Conservation (phyloP, 2,329 filamentous ascomycete species). For the Paraphaeosphaeria sporulosa region DNA sequence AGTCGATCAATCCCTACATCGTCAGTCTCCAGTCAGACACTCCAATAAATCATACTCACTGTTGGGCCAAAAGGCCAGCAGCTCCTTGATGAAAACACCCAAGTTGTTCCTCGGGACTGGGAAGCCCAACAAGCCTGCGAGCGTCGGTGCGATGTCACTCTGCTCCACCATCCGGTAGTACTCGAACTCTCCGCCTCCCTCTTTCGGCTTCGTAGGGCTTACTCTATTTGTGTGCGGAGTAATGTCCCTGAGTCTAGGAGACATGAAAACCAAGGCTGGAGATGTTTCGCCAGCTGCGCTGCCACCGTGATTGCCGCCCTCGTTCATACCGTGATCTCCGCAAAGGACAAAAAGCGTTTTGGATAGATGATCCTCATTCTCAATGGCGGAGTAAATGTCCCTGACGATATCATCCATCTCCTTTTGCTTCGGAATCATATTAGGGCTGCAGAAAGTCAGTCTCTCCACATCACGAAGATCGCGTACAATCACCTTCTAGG, state of each 20-base stretch:
- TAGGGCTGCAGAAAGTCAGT: slow-evolving; percentile 63
- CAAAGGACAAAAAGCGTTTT: slow-evolving; percentile 85
- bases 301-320: slow-evolving; percentile 94
- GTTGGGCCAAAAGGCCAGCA: slow-evolving; percentile 78
- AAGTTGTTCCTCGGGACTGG: slow-evolving; percentile 90
- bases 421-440: slow-evolving; percentile 90
- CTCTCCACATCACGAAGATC: slow-evolving; percentile 21
- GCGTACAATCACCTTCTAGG: slow-evolving; percentile 69
- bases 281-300: slow-evolving; percentile 95
- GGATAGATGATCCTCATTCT: slow-evolving; percentile 71
- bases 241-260: slow-evolving; percentile 76
- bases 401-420: slow-evolving; percentile 91
- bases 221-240: slow-evolving; percentile 41
- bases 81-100: slow-evolving; percentile 81
- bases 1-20: slow-evolving; percentile 59
- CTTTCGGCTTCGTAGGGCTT: slow-evolving; percentile 65
- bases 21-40: slow-evolving; percentile 31
- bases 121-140: slow-evolving; percentile 86
- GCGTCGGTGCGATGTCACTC: slow-evolving; percentile 89
- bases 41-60: slow-evolving; percentile 61
- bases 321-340: slow-evolving; percentile 99
- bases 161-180: slow-evolving; percentile 91
- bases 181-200: slow-evolving; percentile 69
- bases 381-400: slow-evolving; percentile 78
- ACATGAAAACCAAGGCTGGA: slow-evolving; percentile 88